Conservation (phyloP, 371 early-diverging fungal species). For the Dichotomocladium elegans region DNA sequence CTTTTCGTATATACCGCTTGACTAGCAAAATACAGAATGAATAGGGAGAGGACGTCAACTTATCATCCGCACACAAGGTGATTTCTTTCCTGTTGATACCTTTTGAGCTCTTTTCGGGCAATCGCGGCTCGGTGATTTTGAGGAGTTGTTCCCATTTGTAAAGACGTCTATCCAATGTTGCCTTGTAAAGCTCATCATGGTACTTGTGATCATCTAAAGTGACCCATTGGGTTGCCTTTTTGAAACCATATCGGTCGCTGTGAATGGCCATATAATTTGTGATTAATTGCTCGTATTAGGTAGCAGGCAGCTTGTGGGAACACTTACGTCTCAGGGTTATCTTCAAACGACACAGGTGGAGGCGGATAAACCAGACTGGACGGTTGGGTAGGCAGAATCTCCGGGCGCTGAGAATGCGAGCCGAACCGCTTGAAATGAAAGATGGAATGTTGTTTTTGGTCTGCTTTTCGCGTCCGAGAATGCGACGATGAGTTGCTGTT, state of each 20-base stretch:
- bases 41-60: no score
- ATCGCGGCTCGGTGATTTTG: slow-evolving; percentile 40
- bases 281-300: not conserved
- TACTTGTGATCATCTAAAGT: slow-evolving; percentile 43
- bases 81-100: slow-evolving; percentile 24
- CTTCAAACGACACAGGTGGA: slow-evolving; percentile 7
- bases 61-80: not conserved
- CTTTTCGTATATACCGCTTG: slow-evolving; percentile 73
- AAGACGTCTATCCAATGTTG: slow-evolving; percentile 46
- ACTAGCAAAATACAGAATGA: slow-evolving; percentile 29
- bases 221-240: slow-evolving; percentile 49
- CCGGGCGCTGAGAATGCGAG: slow-evolving; percentile 3
- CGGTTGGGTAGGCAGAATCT: not conserved
- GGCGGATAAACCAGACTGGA: slow-evolving; percentile 9
- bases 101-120: slow-evolving; percentile 47
- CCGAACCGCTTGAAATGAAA: slow-evolving; percentile 15
- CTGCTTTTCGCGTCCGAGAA: no score
- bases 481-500: slow-evolving; percentile 1
- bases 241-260: slow-evolving; percentile 62
- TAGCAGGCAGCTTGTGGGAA: not conserved
- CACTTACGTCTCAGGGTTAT: slow-evolving; percentile 15
- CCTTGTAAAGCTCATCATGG: slow-evolving; percentile 47
- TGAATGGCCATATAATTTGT: not conserved
- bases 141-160: slow-evolving; percentile 52
- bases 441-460: slow-evolving; percentile 7